Conservation (phyloP, 2,329 filamentous ascomycete genomes). For the Aspergillus fijiensis region DNA sequence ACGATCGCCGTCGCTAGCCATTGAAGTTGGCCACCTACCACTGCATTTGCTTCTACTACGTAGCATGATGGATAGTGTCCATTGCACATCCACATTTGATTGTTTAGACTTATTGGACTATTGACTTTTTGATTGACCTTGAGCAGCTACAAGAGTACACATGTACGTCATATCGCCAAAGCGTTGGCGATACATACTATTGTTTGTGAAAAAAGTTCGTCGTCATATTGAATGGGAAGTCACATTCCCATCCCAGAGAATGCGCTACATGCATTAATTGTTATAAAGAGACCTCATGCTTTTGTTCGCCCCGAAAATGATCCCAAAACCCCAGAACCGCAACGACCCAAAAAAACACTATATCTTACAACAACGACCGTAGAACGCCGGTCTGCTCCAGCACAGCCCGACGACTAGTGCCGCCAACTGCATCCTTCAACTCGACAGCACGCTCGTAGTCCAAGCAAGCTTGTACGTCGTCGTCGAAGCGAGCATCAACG, state of each 20-base stretch:
- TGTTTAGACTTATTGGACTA: too few relatives aligned
- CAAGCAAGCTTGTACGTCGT: slow-evolving; percentile 69
- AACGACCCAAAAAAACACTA: background rate
- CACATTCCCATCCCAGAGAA: background rate
- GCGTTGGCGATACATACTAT: background rate
- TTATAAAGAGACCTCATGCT: background rate
- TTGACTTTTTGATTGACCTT: too few relatives aligned
- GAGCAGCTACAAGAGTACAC: background rate
- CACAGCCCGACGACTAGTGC: slow-evolving; percentile 71
- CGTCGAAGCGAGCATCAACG: slow-evolving; percentile 68
- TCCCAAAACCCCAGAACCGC: background rate
- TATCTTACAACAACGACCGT: slow-evolving; percentile 50
- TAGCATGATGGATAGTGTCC: background rate
- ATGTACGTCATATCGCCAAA: background rate
- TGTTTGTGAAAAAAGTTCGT: background rate
- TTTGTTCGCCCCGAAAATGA: background rate
- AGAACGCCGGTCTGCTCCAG: slow-evolving; percentile 67
- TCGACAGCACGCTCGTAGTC: slow-evolving; percentile 84
- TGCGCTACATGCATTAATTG: background rate
- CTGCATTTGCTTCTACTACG: background rate
- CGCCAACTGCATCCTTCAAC: slow-evolving; percentile 71
- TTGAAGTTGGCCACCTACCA: background rate
- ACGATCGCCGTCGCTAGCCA: background rate
- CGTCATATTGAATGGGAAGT: background rate
- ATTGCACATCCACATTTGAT: background rate